phyloP scores from a whole-genome alignment of 2,329 filamentous ascomycete species.

The Aspergillus sp. region DNA sequence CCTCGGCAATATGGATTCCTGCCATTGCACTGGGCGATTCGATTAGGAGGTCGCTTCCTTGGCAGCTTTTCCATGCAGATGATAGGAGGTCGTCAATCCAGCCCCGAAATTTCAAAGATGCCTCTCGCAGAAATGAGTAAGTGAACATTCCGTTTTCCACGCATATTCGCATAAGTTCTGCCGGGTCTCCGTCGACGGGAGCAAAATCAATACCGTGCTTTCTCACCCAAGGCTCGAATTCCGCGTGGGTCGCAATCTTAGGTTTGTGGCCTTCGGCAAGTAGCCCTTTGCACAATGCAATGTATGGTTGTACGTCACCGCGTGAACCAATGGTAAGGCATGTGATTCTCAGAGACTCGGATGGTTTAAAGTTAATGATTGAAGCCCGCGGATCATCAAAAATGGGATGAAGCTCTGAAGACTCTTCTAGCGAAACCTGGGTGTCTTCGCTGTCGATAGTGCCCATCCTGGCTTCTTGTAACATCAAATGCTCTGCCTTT shows the following conservation, averaged over 20 bases:
- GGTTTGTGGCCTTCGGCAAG: constrained; percentile 82
- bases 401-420: constrained; percentile 63
- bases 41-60: constrained; percentile 85
- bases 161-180: constrained; percentile 91
- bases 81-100: constrained; percentile 89
- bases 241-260: constrained; percentile 85
- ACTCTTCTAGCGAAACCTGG: constrained; percentile 26
- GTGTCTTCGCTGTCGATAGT: constrained; percentile 35
- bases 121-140: constrained; percentile 82
- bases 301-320: constrained; percentile 96
- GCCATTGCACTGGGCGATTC: constrained; percentile 97
- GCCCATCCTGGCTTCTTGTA: constrained; percentile 69
- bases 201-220: constrained; percentile 93
- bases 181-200: constrained; percentile 84
- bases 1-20: constrained; percentile 95
- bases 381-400: constrained; percentile 90
- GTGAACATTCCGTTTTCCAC: constrained; percentile 98
- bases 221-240: constrained; percentile 87
- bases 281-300: constrained; percentile 88
- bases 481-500: constrained; percentile 74
- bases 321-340: constrained; percentile 95
- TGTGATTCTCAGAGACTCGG: constrained; percentile 75
- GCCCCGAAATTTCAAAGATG: constrained; percentile 82
- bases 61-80: constrained; percentile 79
- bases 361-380: constrained; percentile 86